Percentiles rank a stretch among this genome's conserved stretches.
Evolutionary conservation across 2,329 filamentous ascomycete genomes (phyloP).

Genomic region (Penicillium sp.): DNA sequence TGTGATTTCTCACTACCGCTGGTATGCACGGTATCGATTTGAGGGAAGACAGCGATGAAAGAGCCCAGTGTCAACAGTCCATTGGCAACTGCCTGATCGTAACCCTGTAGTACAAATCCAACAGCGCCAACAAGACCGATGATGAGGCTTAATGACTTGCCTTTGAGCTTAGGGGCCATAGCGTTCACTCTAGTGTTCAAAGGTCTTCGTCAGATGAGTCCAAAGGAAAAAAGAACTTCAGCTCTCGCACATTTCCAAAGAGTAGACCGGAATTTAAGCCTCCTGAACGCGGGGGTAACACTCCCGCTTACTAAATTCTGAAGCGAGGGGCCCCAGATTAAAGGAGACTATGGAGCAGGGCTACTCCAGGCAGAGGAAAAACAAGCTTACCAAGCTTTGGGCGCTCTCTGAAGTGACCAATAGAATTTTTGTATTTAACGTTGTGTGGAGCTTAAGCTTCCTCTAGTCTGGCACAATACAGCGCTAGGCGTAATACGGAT

Average conservation of each 20-base stretch:
- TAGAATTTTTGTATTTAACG: background rate
- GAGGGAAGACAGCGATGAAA: constrained; percentile 13
- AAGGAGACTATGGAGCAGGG: background rate
- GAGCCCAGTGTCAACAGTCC: constrained; percentile 13
- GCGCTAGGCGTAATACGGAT: background rate
- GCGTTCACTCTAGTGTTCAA: background rate
- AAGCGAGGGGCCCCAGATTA: constrained; percentile 3
- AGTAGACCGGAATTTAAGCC: background rate
- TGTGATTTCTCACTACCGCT: constrained; percentile 9
- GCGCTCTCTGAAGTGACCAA: background rate
- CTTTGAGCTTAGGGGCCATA: constrained; percentile 9
- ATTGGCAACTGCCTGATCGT: constrained; percentile 16
- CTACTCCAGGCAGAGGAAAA: too few relatives aligned
- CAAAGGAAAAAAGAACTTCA: background rate
- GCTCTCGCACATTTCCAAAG: background rate
- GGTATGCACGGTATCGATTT: constrained; percentile 14
- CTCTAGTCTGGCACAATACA: background rate
- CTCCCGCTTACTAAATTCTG: background rate
- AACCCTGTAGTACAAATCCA: constrained; percentile 15
- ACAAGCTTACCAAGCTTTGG: constrained; percentile 6
- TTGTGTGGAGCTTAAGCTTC: background rate
- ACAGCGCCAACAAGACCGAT: constrained; percentile 15
- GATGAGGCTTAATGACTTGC: constrained; percentile 10
- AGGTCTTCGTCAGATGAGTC: background rate
- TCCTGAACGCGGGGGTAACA: background rate